These are phyloP conservation scores for Yarrowia sp. DNA, from an alignment of 805 yeast species.

Conservation along the genomic window DNA sequence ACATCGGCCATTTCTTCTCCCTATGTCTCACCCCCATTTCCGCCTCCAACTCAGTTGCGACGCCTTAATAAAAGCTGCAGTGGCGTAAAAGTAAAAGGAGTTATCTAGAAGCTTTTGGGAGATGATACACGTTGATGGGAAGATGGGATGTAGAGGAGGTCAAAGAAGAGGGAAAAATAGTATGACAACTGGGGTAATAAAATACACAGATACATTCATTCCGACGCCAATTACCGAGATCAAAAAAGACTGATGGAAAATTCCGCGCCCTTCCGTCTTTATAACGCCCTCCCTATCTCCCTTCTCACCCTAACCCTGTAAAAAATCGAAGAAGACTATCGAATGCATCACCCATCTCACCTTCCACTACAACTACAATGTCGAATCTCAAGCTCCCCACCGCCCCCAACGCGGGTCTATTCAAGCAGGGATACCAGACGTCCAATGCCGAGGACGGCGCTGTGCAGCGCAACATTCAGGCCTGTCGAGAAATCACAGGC, in stretches of 20 bases:
- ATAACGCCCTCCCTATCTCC: no score
- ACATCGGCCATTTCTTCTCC: no score
- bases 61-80: slow-evolving; percentile 23
- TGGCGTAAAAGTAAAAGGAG: slow-evolving; percentile 24
- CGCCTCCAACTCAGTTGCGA: slow-evolving; percentile 16
- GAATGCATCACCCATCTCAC: slow-evolving; percentile 56
- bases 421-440: slow-evolving; percentile 93
- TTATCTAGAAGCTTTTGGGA: slow-evolving; percentile 31
- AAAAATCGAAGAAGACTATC: slow-evolving; percentile 29
- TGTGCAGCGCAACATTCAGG: slow-evolving; percentile 87
- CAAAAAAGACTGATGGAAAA: neutral
- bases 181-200: neutral
- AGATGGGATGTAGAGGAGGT: no score
- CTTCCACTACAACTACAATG: slow-evolving; percentile 52
- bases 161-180: neutral
- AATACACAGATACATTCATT: no score
- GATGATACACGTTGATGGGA: no score
- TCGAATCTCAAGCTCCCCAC: slow-evolving; percentile 74
- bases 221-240: neutral
- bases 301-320: slow-evolving; percentile 24
- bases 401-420: slow-evolving; percentile 91
- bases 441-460: slow-evolving; percentile 94
- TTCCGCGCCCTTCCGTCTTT: no score
- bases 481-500: slow-evolving; percentile 89
- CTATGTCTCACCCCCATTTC: no score